A percentile compares a stretch with the other conserved stretches of the same genome.
Evolutionary conservation across 2,329 filamentous ascomycete genomes (phyloP).

Genomic region (Zalaria obscura): DNA sequence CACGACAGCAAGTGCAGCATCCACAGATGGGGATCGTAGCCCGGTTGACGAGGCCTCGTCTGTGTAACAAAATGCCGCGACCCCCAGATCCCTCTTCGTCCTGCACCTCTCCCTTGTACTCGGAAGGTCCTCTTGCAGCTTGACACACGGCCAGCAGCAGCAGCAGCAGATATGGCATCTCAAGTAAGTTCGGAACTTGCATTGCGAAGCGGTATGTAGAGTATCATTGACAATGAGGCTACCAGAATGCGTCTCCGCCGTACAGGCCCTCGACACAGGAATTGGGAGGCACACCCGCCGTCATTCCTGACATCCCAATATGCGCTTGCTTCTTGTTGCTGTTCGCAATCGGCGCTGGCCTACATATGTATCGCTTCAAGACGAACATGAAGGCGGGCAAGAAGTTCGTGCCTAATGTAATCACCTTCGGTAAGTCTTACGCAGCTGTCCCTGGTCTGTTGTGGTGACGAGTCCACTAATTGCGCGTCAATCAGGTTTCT

Average conservation of each 20-base stretch:
- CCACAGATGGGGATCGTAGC: neutral
- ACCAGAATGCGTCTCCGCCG: neutral
- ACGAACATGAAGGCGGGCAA: constrained; percentile 36
- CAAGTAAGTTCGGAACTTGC: neutral
- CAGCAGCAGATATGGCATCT: neutral
- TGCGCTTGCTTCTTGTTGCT: constrained; percentile 46
- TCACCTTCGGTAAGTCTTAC: constrained; percentile 30
- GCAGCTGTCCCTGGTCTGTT: too few relatives aligned
- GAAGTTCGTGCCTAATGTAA: constrained; percentile 45
- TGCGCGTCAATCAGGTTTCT: constrained; percentile 33
- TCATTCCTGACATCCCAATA: constrained; percentile 49
- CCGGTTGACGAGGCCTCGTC: neutral
- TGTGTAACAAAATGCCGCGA: neutral
- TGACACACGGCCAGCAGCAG: neutral
- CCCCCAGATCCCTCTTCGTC: neutral
- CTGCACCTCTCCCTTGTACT: neutral
- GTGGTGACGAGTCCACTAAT: constrained; percentile 27
- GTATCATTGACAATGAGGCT: neutral
- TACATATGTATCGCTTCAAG: constrained; percentile 46
- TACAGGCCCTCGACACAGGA: constrained; percentile 22
- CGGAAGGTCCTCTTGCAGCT: neutral
- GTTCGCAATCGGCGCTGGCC: constrained; percentile 38
- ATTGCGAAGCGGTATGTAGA: neutral
- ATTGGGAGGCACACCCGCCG: constrained; percentile 44
- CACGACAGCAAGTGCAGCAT: neutral